These are phyloP conservation scores for Aegilops sharonensis DNA, from an alignment of 176 grass and related monocot genomes.

Conservation along the genomic window DNA sequence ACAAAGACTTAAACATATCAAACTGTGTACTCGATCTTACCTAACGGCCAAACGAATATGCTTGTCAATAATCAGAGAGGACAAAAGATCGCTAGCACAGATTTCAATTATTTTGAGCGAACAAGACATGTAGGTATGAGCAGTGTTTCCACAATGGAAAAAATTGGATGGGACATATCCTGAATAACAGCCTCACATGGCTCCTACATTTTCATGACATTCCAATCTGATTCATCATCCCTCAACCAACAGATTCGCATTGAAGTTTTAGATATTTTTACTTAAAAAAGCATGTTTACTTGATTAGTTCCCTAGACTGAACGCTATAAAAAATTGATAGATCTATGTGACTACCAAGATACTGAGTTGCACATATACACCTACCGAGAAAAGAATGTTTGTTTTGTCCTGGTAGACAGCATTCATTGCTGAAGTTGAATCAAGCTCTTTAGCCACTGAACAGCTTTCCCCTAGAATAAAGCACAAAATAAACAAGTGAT, in stretches of 20 bases:
- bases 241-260: neutral
- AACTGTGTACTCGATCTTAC: neutral
- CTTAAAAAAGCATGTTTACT: neutral
- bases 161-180: neutral
- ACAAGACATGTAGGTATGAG: neutral
- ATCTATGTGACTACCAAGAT: slow-evolving; percentile 20
- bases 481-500: slow-evolving; percentile 24
- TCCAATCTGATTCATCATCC: neutral
- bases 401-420: slow-evolving; percentile 99
- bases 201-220: slow-evolving; percentile 9
- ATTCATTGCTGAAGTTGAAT: slow-evolving; percentile 74
- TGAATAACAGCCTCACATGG: neutral
- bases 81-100: neutral
- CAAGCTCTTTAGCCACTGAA: slow-evolving; percentile 90
- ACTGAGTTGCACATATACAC: neutral
- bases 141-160: neutral
- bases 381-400: slow-evolving; percentile 97
- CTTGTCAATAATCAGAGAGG: neutral
- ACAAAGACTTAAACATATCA: neutral
- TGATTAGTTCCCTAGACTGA: neutral
- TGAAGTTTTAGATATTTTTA: neutral
- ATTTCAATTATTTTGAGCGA: slow-evolving; percentile 10
- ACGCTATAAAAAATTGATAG: neutral
- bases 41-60: neutral
- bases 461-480: slow-evolving; percentile 91